Base-by-base conservation (phyloP, 2,329 filamentous ascomycete species). In the Chaetomium globosum region DNA sequence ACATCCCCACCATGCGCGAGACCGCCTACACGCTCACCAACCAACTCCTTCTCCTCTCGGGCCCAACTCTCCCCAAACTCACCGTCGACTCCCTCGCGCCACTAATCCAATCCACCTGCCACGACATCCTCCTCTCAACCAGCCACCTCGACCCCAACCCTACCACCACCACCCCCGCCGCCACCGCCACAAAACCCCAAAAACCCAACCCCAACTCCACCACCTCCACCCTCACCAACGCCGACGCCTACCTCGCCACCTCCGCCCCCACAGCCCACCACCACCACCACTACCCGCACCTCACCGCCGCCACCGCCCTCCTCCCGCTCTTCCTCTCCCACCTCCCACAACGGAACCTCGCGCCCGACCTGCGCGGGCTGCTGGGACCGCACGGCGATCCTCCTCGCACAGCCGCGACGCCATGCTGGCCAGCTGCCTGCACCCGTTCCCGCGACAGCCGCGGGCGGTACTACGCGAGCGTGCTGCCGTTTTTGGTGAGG, bases 391-490 rank as follows among this genome's bases (percentile, higher is more conserved):
- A 91, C 91, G 2, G 90, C 92, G 23, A 89, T 97, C 63, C 79
- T 97, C 26, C 26, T 85, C 82, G 5, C 82, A 83, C 65, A 83
- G 89, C 75, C 88, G 87, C 73, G 81, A 88, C 36, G 89, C 90
- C 51, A 91, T 97, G 84, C 74, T 95, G 12, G 87, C 92, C 6
- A 94, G 92, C 75, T 87, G 96, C 13, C 80, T 97, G 65, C 92
- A 95, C 75, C 91, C 92, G 0, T 86, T 88, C 76, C 76, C 79
- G 87, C 68, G 81, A 87, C 73, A 80, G 85, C 72, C 83, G 87
- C 74, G 85, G 88, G 51, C 81, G 86, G 68, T 84, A 86, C 59
- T 85, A 87, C 66, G 83, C 90, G 31, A 95, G 89, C 75, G 89
- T 97, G 56, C 77, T 97, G 56, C 93, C 94, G 0, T 90, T 96